Base-by-base conservation (phyloP, 139 green algal species). In the Micractinium sp. region DNA sequence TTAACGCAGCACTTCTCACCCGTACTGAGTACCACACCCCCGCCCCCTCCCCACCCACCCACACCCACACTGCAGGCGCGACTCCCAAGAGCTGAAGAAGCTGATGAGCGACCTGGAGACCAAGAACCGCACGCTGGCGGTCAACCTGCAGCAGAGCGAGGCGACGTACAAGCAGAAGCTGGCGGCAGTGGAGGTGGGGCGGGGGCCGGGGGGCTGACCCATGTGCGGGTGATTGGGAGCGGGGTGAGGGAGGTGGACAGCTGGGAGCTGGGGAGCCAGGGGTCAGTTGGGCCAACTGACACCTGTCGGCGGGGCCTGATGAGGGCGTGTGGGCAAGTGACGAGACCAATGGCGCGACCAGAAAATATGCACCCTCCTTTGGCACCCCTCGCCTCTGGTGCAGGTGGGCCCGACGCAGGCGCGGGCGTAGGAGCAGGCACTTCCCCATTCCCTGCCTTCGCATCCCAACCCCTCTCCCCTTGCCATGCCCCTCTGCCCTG, bases 31-130 rank as follows among this genome's bases (percentile, higher is more conserved):
- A 73, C 66, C 66, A 14, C 22, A 29, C 7, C 66, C 23, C 7
- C 66, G 9, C 35, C 35, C 3, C 36, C 35, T 20, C 53, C 15
- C 4, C 36, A 38, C 36, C 63, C 63, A n/a, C n/a, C n/a, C n/a
- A n/a, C n/a, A n/a, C n/a, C n/a, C n/a, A n/a, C n/a, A n/a, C n/a
- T 63, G 35, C 86, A 86, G 84, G 60, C 66, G 85, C 15, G 90
- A 92, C 61, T 35, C 79, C 77, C 39, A 33, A 18, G 90, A 92
- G 53, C 41, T 92, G 71, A 61, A 67, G 31, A 89, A 89, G 60
- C 16, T 23, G 27, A 92, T 92, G 66, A 63, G 25, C 38, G 86
- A 92, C 38, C 69, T 92, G 60, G 87, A 92, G 73, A 89, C 86
- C 1, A 86, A 76, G 25, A 92, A 92, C 85, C 81, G 71, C 53